Conservation (phyloP, 371 early-diverging fungal species). For the Capniomyces stellatus region DNA sequence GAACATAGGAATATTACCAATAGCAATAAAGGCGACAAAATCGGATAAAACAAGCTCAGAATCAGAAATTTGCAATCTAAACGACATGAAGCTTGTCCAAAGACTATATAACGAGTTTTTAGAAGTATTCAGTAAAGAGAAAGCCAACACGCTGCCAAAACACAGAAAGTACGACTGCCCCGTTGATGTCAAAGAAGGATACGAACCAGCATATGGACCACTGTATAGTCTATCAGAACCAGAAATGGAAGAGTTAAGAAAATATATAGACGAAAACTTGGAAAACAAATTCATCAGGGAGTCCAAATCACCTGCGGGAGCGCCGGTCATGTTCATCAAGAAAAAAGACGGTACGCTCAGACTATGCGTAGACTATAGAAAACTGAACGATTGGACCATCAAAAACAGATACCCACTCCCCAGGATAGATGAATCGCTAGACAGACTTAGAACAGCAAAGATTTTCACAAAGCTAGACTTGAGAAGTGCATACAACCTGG, state of each 20-base stretch:
- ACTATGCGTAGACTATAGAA: constrained; percentile 28
- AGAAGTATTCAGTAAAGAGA: not conserved
- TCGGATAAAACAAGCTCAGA: no score
- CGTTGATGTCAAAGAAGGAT: not conserved
- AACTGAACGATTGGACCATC: constrained; percentile 27
- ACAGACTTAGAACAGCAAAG: constrained; percentile 10
- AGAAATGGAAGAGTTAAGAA: constrained; percentile 4
- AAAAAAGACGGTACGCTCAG: constrained; percentile 34
- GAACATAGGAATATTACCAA: not conserved
- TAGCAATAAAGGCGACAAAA: not conserved
- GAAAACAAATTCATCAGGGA: constrained; percentile 3
- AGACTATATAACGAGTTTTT: not conserved
- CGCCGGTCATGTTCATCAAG: constrained; percentile 34
- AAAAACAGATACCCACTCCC: constrained; percentile 22
- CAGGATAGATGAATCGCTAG: constrained; percentile 16
- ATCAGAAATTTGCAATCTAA: not conserved
- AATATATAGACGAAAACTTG: constrained; percentile 2
- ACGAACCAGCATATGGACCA: not conserved
- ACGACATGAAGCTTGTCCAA: not conserved
- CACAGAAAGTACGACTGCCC: constrained; percentile 2
- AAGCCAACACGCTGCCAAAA: not conserved
- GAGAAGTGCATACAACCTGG: constrained; percentile 21
- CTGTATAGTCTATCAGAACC: constrained; percentile 5
- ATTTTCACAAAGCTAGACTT: constrained; percentile 20
- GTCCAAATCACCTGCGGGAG: constrained; percentile 25